These are phyloP conservation scores for Trichoderma gamsii DNA, from an alignment of 495 filamentous ascomycete genomes.

Conservation along the genomic window DNA sequence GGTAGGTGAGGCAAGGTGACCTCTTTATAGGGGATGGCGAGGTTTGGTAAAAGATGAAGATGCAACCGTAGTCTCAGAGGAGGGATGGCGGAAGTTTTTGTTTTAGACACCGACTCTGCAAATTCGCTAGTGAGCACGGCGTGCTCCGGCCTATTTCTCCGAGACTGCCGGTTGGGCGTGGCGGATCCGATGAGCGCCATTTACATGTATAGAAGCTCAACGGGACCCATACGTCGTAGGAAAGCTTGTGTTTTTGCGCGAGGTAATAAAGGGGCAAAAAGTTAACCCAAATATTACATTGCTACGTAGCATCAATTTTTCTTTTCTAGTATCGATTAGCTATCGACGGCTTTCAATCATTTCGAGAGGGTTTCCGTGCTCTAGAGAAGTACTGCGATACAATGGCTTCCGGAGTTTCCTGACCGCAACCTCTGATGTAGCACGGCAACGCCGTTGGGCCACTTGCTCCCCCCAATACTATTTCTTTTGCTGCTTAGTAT, in stretches of 20 bases:
- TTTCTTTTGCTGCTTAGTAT: neutral
- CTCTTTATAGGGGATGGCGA: neutral
- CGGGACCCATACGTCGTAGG: neutral
- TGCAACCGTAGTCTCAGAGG: neutral
- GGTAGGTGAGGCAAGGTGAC: neutral
- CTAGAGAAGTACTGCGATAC: neutral
- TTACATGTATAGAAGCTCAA: neutral
- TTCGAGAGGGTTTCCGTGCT: neutral
- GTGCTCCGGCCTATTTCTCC: slow-evolving; percentile 8
- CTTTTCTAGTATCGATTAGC: too few species aligned
- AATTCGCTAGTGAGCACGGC: neutral
- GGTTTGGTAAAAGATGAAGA: neutral
- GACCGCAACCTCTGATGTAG: neutral
- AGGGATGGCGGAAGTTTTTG: slow-evolving; percentile 10
- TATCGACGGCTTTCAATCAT: too few species aligned
- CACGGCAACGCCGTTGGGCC: neutral
- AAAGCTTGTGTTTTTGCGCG: neutral
- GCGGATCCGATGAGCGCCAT: neutral
- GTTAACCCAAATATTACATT: too few species aligned
- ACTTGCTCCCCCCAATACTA: neutral
- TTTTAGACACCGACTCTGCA: neutral
- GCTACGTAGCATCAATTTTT: too few species aligned
- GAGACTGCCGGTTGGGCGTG: slow-evolving; percentile 8
- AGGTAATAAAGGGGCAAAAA: too few species aligned
- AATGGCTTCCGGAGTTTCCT: neutral